phyloP scores from a whole-genome alignment of 2,329 filamentous ascomycete species.

The Nothopassalora personata region DNA sequence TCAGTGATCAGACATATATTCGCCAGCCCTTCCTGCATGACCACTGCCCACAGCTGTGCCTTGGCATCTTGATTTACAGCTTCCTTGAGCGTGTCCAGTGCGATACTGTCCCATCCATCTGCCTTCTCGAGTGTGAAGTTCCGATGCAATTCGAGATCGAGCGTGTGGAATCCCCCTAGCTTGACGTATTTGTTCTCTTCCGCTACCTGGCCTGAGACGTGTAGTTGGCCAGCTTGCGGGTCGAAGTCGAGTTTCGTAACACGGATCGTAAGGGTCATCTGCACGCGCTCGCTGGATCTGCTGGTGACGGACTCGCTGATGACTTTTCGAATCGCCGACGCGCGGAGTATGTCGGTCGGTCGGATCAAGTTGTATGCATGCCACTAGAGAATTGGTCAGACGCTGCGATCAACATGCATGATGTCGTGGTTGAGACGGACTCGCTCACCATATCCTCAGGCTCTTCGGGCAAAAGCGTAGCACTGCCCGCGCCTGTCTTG shows the following conservation, averaged over 20 bases:
- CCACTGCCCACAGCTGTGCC: constrained; percentile 79
- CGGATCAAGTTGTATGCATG: constrained; percentile 70
- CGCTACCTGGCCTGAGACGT: constrained; percentile 61
- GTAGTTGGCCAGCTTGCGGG: constrained; percentile 60
- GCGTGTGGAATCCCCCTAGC: constrained; percentile 62
- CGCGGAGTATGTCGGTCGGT: constrained; percentile 58
- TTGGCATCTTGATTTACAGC: constrained; percentile 72
- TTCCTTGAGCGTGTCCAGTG: constrained; percentile 70
- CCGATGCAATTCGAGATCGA: constrained; percentile 80
- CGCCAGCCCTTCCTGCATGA: constrained; percentile 85
- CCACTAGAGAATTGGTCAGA: constrained; percentile 48
- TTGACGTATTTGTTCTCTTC: constrained; percentile 64
- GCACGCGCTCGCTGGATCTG: constrained; percentile 56
- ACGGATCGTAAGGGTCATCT: constrained; percentile 59
- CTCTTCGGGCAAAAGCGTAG: constrained; percentile 65
- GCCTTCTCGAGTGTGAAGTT: constrained; percentile 85
- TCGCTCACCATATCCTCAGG: constrained; percentile 65
- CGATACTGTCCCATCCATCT: constrained; percentile 83
- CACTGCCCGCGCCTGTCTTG: constrained; percentile 59
- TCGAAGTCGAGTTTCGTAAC: constrained; percentile 66
- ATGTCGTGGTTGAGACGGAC: constrained; percentile 1
- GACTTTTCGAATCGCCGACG: constrained; percentile 61
- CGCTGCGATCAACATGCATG: background rate
- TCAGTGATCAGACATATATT: constrained; percentile 80
- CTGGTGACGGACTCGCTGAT: constrained; percentile 57